Base-by-base conservation (phyloP, 768 basidiomycete species). In the Amanita rimosa region DNA sequence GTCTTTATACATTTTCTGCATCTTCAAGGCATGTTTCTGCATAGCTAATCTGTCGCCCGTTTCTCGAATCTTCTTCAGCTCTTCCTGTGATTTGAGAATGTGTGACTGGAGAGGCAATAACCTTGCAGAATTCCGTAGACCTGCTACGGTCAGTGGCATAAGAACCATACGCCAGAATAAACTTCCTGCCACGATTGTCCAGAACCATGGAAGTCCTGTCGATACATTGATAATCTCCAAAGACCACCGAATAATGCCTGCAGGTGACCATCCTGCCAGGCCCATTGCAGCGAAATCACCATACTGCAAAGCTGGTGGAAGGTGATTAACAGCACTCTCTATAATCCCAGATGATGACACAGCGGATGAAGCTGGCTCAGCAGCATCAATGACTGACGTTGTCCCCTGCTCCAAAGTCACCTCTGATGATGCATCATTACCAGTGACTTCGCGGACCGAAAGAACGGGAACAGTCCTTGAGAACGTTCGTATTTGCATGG, bases 121-220 rank as follows among this genome's bases (percentile, higher is more conserved):
- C 13, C 74, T 71, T 1, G 81, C 75, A 1, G 76, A 67, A 55
- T 78, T 78, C 50, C 74, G 77, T 53, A 81, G 61, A 46, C 73
- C 72, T 47, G 68, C 67, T 43, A 89, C 65, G 21, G 74, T 65
- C 55, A 84, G 65, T 2, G 85, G 86, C 45, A 88, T 61, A 40
- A 85, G 69, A 43, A 73, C 40, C 16, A 74, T 43, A 17, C 84
- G 79, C 70, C 83, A 79, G 58, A 80, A 58, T 9, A 83, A 48
- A 22, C 81, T 78, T 24, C 80, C 78, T 4, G 65, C 67, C 38
- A 90, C 64, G 63, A 93, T 86, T 42, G 88, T 84, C 72, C 81
- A 78, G 68, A 86, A 86, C 89, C 91, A 93, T 0, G 85, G 82
- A 51, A 91, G 64, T 33, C 80, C 82, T 0, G 79, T 78, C 42